A percentile compares a stretch with the other conserved stretches of the same genome.
Conservation (phyloP, 805 yeast species). For the Maudiozyma saulgeensis region DNA sequence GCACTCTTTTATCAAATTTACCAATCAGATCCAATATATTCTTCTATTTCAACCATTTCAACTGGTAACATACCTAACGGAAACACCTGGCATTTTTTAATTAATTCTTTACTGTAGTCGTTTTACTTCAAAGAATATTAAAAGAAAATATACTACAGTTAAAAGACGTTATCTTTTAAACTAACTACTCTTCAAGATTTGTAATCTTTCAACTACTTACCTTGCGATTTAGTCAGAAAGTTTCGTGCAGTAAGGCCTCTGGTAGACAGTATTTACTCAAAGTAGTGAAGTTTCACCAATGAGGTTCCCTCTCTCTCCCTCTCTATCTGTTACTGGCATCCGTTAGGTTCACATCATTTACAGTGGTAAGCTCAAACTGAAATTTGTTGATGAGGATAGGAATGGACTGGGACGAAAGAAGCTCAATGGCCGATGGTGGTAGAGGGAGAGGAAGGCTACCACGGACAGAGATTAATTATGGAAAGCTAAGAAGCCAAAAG, state of each 20-base stretch:
- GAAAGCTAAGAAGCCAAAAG: too few species aligned
- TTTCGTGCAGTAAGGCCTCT: not conserved
- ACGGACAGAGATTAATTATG: too few species aligned
- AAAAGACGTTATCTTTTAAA: too few species aligned
- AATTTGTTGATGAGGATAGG: too few species aligned
- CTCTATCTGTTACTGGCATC: too few species aligned
- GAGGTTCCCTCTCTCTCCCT: too few species aligned
- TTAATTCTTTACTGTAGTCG: conserved; percentile 1
- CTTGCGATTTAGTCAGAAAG: not conserved
- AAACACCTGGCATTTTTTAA: conserved; percentile 86
- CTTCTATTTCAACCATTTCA: not conserved
- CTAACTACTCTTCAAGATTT: not conserved
- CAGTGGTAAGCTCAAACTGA: too few species aligned
- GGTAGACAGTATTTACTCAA: not conserved
- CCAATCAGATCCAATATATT: not conserved
- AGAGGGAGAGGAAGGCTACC: too few species aligned
- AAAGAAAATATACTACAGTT: not conserved
- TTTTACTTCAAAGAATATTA: not conserved
- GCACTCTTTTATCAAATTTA: not conserved
- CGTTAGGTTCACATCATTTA: too few species aligned
- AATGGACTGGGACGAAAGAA: too few species aligned
- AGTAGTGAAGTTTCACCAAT: too few species aligned
- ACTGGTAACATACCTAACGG: conserved; percentile 81
- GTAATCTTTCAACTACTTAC: not conserved
- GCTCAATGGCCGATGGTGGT: too few species aligned